A percentile compares a stretch with the other conserved stretches of the same genome.
phyloP scores from a whole-genome alignment of 2,329 filamentous ascomycete genomes.

The Aspergillus pseudoviridinutans region DNA sequence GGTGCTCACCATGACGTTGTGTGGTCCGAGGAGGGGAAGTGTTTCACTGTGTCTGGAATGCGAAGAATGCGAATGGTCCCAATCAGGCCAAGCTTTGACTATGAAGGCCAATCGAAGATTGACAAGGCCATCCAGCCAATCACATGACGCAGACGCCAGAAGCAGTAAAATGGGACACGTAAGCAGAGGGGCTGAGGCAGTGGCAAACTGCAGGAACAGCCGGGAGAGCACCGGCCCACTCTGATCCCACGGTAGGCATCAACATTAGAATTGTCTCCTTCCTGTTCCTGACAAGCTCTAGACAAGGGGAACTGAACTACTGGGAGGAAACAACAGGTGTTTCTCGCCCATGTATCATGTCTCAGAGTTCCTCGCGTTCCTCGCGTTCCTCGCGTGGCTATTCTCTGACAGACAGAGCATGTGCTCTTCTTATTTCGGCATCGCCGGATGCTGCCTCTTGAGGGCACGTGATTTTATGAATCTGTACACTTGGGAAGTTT shows the following conservation, averaged over 20 bases:
- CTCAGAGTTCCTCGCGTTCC: too few relatives aligned
- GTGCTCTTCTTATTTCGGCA: not conserved
- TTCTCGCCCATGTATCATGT: too few relatives aligned
- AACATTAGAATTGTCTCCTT: not conserved
- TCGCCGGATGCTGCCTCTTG: too few relatives aligned
- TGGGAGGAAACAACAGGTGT: too few relatives aligned
- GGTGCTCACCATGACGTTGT: not conserved
- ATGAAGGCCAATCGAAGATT: conserved; percentile 7
- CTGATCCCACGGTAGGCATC: not conserved
- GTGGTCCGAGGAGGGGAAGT: not conserved
- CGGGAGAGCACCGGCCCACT: not conserved
- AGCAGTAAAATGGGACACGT: conserved; percentile 12
- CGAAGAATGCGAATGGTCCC: conserved; percentile 2
- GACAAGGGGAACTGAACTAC: too few relatives aligned
- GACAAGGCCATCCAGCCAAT: conserved; percentile 2
- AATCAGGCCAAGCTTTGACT: conserved; percentile 17
- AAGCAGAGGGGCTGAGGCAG: conserved; percentile 10
- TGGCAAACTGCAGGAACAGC: conserved; percentile 2
- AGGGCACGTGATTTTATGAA: not conserved
- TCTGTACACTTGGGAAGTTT: too few relatives aligned
- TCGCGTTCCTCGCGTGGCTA: too few relatives aligned
- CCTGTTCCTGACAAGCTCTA: not conserved
- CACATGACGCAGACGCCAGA: not conserved
- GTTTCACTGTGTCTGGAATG: not conserved
- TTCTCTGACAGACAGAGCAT: not conserved